A percentile compares a stretch with the other conserved stretches of the same genome.
Evolutionary conservation across 2,329 filamentous ascomycete species (phyloP).

Genomic region (Pyricularia grisea): DNA sequence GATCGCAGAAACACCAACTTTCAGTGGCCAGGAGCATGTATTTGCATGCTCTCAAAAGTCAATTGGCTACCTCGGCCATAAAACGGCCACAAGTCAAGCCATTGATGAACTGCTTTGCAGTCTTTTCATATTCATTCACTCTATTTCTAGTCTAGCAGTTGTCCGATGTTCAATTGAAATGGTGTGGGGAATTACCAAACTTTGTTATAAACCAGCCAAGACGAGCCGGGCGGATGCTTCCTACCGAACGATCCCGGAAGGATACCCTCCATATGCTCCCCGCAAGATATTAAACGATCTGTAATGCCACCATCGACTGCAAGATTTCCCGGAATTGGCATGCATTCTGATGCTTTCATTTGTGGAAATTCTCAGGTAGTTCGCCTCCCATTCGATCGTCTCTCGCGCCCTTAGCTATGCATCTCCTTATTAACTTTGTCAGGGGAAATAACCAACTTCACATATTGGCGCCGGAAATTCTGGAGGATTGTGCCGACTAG

Average conservation of each 20-base stretch:
- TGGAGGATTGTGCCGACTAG: not conserved
- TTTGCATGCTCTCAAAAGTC: no score
- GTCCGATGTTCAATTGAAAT: not conserved
- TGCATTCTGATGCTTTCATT: not conserved
- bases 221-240: not conserved
- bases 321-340: not conserved
- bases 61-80: no score
- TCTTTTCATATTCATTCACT: not conserved
- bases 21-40: no score
- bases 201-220: not conserved
- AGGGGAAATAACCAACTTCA: not conserved
- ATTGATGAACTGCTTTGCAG: not conserved
- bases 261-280: not conserved
- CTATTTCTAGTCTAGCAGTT: not conserved
- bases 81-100: not conserved
- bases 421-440: not conserved
- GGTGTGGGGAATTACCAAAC: not conserved
- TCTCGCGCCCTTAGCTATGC: not conserved
- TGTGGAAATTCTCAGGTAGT: not conserved
- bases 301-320: not conserved
- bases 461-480: not conserved
- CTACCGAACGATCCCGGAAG: not conserved
- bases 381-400: not conserved
- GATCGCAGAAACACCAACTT: no score
- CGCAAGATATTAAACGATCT: not conserved